Base-by-base conservation (phyloP, 202 grass and related monocot genomes). In the Dendrocalamus latiflorus region DNA sequence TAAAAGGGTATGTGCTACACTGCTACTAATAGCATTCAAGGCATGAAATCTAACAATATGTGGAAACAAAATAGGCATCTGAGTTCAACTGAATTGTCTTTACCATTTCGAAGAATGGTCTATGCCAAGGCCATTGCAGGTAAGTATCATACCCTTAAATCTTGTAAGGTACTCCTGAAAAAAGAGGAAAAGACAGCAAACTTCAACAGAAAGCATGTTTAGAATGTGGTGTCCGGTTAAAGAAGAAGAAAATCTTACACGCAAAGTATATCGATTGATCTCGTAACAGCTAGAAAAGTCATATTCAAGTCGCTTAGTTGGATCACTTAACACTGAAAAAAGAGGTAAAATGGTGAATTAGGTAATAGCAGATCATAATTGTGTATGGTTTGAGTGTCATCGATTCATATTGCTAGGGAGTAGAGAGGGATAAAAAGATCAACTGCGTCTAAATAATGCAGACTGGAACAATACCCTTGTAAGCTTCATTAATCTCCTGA, bases 91-190 rank as follows among this genome's bases (percentile, higher is more conserved):
- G 43, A 44, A 66, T 41, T 50, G 30, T 53, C 39, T 34, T 84
- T 80, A 86, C 83, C 86, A 89, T 76, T 86, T 89, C 11, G 85
- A 82, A 68, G 81, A 44, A 50, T 86, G 90, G 39, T 86, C 88
- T 82, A 94, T 92, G 36, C 90, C 85, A 79, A 94, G 93, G 51
- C 93, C 93, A 88, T 92, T 90, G 83, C 93, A 94, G 36, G 93
- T 94, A 73, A 94, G 87, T 77, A 94, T 92, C 93, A 94, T 92
- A 66, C 89, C 87, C 74, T 92, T 86, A 87, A 94, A 94, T 84
- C 90, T 94, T 73, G 90, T 48, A 81, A 94, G 89, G 77, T 92
- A 94, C 88, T 94, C 89, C 93, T 94, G 33, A 77, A 81, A 90
- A 84, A 72, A 18, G 49, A 88, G 17, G 38, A 72, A 78, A 79